phyloP scores from a whole-genome alignment of 169 alveolate species.

The Plasmodium fragile region DNA sequence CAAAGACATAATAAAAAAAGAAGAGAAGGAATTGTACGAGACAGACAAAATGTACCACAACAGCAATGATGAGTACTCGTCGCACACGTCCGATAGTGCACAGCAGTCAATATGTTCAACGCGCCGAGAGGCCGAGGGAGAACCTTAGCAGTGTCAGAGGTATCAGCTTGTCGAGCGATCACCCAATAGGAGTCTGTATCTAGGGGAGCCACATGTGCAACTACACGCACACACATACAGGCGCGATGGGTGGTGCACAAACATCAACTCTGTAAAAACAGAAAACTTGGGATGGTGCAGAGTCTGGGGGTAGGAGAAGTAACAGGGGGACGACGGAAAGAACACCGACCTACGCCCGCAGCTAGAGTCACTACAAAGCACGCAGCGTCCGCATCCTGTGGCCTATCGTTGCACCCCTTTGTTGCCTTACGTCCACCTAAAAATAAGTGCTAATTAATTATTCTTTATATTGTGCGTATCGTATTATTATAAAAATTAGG shows the following conservation, averaged over 20 bases:
- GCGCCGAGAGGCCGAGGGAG: background rate
- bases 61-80: constrained; percentile 51
- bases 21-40: constrained; percentile 46
- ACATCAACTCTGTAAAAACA: background rate
- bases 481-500: constrained; percentile 40
- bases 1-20: constrained; percentile 52
- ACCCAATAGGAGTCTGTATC: background rate
- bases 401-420: background rate
- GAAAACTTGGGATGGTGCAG: background rate
- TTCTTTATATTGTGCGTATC: constrained; percentile 11
- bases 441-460: constrained; percentile 35
- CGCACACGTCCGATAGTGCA: constrained; percentile 67
- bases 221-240: background rate
- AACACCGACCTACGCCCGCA: background rate
- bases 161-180: background rate
- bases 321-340: background rate
- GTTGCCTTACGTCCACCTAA: background rate
- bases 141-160: background rate
- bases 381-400: background rate
- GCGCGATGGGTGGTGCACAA: background rate
- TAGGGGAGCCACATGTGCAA: background rate
- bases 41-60: constrained; percentile 33
- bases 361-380: background rate
- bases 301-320: background rate
- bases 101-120: background rate